Evolutionary conservation across 805 yeast genomes (phyloP), one percentile per base, ranked within the genome.

Genomic region (Candida vartiovaarae): DNA sequence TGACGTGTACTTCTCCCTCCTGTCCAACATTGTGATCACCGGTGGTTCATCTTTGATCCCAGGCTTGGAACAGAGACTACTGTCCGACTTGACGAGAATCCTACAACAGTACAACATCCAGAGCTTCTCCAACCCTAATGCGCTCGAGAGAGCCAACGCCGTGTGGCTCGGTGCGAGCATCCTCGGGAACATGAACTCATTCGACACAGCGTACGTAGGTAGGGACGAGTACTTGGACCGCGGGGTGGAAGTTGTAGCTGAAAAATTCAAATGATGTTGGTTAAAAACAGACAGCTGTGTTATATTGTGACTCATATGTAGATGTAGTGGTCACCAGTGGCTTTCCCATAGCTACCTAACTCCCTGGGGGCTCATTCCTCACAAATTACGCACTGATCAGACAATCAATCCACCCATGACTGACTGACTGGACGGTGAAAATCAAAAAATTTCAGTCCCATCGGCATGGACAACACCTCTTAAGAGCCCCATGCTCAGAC

Each of bases 161-260:
- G 72, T 84, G 4, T 85, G 93, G 91, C 74, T 84, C 37, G 95
- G 95, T 15, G 91, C 91, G 4, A 75, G 84, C 49, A 83, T 86
- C 29, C 68, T 85, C 42, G 78, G 89, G 6, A 77, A 84, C 26
- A 71, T 85, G 62, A 91, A 90, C 42, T 80, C 88, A 4, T 85
- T 85, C 68, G 95, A 86, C 55, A 88, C 81, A 58, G 70, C 78
- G 64, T 84, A 89, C 84, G 82, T 85, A 5, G 73, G 80, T 20
- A 76, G 74, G 51, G 74, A 71, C 39, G 95, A 85, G 56, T 85
- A 77, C 58, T 78, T 80, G 42, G 93, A 84, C 60, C 78, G 73
- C 10, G 95, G 95, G 8, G 68, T 63, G 49, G 75, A 71, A 29
- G 57, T 56, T 36, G 61, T 72, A n/a, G 43, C 61, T 15, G 76